Evolutionary conservation across 1,284 basidiomycete genomes (phyloP), one percentile per base, ranked within the genome.

Genomic region (Heterobasidion annosum): DNA sequence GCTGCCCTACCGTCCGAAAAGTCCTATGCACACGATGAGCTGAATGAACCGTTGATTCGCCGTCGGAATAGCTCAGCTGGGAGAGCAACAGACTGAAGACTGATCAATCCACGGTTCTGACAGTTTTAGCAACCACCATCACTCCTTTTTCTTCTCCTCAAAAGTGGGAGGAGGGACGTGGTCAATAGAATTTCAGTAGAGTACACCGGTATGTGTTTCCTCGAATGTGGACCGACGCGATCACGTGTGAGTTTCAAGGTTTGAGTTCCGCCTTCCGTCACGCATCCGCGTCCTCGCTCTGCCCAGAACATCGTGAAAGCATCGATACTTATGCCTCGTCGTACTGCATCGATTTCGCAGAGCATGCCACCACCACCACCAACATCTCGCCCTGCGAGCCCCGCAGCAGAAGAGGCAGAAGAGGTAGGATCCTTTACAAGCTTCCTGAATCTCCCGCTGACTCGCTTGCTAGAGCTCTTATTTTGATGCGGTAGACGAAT

Each of bases 401-500:
- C 75, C 19, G 64, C 66, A 10, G 58, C 54, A 13, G 70, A 79
- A 13, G 77, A 79, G 33, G 47, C 66, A 12, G 74, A 78, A n/a
- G 76, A 77, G 58, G 74, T 73, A 54, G 33, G 62, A 34, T 43
- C 15, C 40, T n/a, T 16, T 13, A 44, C 37, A 8, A 35, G 43
- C 16, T 48, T 25, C 51, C 43, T 19, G 40, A 32, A 8, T n/a
- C 45, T 45, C 50, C 58, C 54, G 34, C 51, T 40, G 19, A n/a
- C 25, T 48, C 12, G 33, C 32, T 15, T 8, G 46, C 25, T 55
- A 88, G 83, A 65, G 68, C 0, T 73, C 79, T 8, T 84, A 75
- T 65, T 88, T 88, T 59, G 85, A 93, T 68, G 85, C 78, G 15
- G 82, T 95, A 9, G 92, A 95, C 63, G 92, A 94, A 60, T 83